Conservation (phyloP, 768 basidiomycete species). For the Guyanaporus albipodus region DNA sequence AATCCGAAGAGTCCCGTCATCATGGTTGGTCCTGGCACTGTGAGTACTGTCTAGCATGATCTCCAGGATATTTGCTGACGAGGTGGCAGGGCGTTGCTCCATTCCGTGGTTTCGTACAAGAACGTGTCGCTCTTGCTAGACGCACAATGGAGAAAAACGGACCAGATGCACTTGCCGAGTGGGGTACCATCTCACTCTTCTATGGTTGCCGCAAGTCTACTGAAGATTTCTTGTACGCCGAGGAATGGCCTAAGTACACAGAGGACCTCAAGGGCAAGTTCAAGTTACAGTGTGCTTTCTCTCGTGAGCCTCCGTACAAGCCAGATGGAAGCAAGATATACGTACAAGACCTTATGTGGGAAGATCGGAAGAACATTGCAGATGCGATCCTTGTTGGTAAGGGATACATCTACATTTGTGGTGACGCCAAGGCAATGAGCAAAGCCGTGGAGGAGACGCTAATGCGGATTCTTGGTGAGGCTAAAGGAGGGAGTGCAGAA, state of each 20-base stretch:
- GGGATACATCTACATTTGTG: conserved; percentile 97
- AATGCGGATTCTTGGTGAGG: conserved; percentile 80
- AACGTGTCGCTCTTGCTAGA: conserved; percentile 92
- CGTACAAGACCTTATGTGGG: conserved; percentile 96
- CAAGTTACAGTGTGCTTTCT: conserved; percentile 84
- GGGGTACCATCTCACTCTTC: conserved; percentile 93
- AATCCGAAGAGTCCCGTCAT: conserved; percentile 98
- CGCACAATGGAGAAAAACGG: conserved; percentile 96
- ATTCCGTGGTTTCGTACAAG: conserved; percentile 98
- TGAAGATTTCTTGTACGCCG: conserved; percentile 91
- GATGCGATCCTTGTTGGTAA: conserved; percentile 90
- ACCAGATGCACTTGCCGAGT: conserved; percentile 86
- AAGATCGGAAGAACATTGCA: conserved; percentile 77
- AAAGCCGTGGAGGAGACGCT: conserved; percentile 92
- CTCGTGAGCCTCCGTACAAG: conserved; percentile 80
- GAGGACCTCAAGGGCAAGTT: conserved; percentile 91
- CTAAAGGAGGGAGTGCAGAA: conserved; percentile 85
- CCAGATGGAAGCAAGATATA: conserved; percentile 94
- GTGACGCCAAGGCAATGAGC: conserved; percentile 95
- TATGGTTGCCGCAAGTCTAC: conserved; percentile 90
- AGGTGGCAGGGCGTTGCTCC: conserved; percentile 86
- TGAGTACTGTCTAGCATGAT: conserved; percentile 39
- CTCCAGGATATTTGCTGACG: conserved; percentile 3
- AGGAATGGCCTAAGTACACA: conserved; percentile 89
- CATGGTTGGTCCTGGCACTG: conserved; percentile 99